phyloP scores from a whole-genome alignment of 2,329 filamentous ascomycete genomes.

The Pezicula carpinea region DNA sequence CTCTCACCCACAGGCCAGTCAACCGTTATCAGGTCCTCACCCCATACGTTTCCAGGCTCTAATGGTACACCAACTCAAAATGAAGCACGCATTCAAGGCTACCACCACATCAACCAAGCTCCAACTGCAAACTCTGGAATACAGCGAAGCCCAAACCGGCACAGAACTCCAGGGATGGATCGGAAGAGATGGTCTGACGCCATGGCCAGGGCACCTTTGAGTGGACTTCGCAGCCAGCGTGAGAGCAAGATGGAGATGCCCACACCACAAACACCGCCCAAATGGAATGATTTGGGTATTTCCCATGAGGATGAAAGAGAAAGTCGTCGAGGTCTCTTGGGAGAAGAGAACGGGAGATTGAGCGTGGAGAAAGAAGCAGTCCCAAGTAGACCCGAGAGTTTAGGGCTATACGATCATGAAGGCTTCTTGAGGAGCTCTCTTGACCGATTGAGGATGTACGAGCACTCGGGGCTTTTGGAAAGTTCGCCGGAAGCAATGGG shows the following conservation, averaged over 20 bases:
- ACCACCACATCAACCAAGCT: background rate
- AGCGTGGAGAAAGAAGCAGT: background rate
- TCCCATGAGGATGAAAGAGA: slow-evolving; percentile 3
- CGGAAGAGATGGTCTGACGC: slow-evolving; percentile 14
- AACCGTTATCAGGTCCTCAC: background rate
- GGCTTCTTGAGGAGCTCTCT: slow-evolving; percentile 21
- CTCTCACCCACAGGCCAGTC: background rate
- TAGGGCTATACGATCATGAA: slow-evolving; percentile 21
- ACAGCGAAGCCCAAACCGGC: background rate
- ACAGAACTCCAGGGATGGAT: background rate
- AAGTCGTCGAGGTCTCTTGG: background rate
- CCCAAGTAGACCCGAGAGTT: slow-evolving; percentile 8
- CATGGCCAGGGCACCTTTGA: slow-evolving; percentile 12
- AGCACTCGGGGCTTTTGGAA: background rate
- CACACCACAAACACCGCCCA: slow-evolving; percentile 14
- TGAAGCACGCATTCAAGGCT: background rate
- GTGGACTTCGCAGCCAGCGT: slow-evolving; percentile 3
- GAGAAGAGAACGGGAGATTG: background rate
- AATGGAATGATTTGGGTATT: slow-evolving; percentile 6
- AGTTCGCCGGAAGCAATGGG: background rate
- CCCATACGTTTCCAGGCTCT: too few species aligned
- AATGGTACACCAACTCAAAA: background rate
- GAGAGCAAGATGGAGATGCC: slow-evolving; percentile 21
- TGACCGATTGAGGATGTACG: slow-evolving; percentile 3
- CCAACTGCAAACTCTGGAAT: background rate